phyloP scores from a whole-genome alignment of 495 filamentous ascomycete species.

The Lophiotrema nucula region DNA sequence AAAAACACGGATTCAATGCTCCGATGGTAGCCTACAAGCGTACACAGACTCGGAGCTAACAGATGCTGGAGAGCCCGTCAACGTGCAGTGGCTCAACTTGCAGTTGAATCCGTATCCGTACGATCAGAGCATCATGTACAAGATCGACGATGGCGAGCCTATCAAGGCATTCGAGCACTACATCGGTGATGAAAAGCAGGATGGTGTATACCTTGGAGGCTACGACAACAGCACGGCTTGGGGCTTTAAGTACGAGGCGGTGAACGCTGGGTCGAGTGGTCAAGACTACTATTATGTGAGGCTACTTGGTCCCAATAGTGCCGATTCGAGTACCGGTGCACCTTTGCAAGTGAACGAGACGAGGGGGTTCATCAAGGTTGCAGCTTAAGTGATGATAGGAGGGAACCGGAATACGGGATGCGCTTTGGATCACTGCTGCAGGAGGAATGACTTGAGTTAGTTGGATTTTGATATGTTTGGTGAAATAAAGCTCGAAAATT shows the following conservation, averaged over 20 bases:
- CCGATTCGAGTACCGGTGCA: neutral
- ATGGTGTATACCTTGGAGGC: constrained; percentile 30
- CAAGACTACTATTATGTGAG: constrained; percentile 7
- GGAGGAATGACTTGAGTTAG: too few relatives aligned
- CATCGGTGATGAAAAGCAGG: constrained; percentile 36
- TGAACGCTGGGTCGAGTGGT: constrained; percentile 1
- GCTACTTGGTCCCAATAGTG: neutral
- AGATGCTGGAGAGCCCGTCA: constrained; percentile 28
- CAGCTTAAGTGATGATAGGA: neutral
- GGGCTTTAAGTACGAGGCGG: constrained; percentile 9
- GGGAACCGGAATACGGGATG: neutral
- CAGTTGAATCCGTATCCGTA: constrained; percentile 31
- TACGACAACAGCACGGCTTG: constrained; percentile 10
- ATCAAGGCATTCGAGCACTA: constrained; percentile 37
- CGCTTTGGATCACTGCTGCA: neutral
- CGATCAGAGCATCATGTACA: constrained; percentile 35
- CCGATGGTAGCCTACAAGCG: neutral
- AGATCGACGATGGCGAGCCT: constrained; percentile 30
- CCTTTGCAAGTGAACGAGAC: constrained; percentile 11
- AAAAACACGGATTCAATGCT: constrained; percentile 7
- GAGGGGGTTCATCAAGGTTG: constrained; percentile 7
- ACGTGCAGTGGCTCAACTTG: constrained; percentile 31
- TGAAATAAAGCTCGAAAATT: too few relatives aligned
- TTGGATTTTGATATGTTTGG: too few relatives aligned
- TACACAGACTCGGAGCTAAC: constrained; percentile 6